Evolutionary conservation across 2,329 filamentous ascomycete genomes (phyloP).

Genomic region (Fusarium verticillioides): DNA sequence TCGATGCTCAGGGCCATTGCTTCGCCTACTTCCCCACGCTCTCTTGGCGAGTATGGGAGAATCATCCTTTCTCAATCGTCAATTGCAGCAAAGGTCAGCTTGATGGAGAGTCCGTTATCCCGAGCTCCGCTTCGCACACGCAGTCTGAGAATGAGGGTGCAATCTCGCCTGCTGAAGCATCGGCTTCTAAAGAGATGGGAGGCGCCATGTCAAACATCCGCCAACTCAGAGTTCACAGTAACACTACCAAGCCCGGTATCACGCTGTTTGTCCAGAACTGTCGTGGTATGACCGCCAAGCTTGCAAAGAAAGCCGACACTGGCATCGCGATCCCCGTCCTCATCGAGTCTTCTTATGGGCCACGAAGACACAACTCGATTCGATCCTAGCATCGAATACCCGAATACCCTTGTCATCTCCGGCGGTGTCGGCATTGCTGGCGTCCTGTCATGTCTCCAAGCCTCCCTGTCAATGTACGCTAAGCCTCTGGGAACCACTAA

Average conservation of each 20-base stretch:
- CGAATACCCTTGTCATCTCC: conserved; percentile 45
- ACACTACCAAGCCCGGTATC: conserved; percentile 34
- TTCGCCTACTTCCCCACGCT: conserved; percentile 48
- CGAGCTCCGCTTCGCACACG: conserved; percentile 3
- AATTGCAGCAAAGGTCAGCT: conserved; percentile 25
- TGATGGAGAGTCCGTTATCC: fast-evolving
- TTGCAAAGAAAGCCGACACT: conserved; percentile 29
- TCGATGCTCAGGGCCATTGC: conserved; percentile 44
- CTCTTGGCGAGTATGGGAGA: conserved; percentile 49
- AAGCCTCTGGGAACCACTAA: conserved; percentile 40
- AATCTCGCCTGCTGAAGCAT: neutral
- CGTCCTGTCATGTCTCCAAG: conserved; percentile 42
- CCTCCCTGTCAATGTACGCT: conserved; percentile 32
- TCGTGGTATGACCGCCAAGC: conserved; percentile 38
- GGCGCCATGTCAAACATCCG: neutral
- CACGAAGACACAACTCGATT: conserved; percentile 39
- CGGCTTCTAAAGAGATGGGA: conserved; percentile 28
- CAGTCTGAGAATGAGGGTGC: conserved; percentile 25
- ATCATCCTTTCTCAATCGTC: conserved; percentile 49
- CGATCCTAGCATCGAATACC: conserved; percentile 36
- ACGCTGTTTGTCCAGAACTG: conserved; percentile 44
- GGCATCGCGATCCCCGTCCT: conserved; percentile 41
- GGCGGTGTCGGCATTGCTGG: conserved; percentile 49
- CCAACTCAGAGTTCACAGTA: neutral
- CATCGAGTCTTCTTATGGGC: conserved; percentile 46